Evolutionary conservation across 176 grass and related monocot species (phyloP), one percentile per base, ranked within the genome.

Genomic region (Phoenix dactylifera): DNA sequence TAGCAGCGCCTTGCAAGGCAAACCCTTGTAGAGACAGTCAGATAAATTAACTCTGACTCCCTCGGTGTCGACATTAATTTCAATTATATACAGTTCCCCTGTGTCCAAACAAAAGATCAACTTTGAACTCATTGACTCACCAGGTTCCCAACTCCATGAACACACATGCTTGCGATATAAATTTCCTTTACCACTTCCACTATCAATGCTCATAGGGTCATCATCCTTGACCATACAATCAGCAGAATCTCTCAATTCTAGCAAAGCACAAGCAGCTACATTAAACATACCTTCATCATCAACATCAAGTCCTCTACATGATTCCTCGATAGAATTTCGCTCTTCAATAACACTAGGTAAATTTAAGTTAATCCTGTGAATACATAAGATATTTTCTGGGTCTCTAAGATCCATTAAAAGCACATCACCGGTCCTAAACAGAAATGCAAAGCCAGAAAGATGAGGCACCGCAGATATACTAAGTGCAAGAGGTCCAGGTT

Each of bases 91-190:
- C 59, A 98, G 72, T 74, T 98, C 93, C 60, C 93, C 93, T 1
- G 80, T 83, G 23, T 92, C 76, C 67, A 98, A 71, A 63, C 93
- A 98, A 80, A 88, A 85, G 55, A 98, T 57, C 57, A 98, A 67
- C 73, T 79, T 91, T 22, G 93, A 65, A 57, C 54, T 72, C 66
- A 76, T 80, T 72, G 26, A 70, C 15, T 22, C 67, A 48, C 59
- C 62, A 83, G 87, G 93, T 80, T 92, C 81, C 93, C 93, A 98
- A 73, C 81, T 92, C 87, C 87, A 98, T 54, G 93, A 91, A 60
- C 81, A 98, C 75, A 92, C 70, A 26, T 83, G 55, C 67, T 72
- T 98, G 68, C 71, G 71, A 78, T 82, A 76, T 15, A 76, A 63
- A 72, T 29, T 71, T 63, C 63, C 66, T 72, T 81, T 82, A 35